phyloP scores from a whole-genome alignment of 2,329 filamentous ascomycete genomes.

The Aspergillus sojae region DNA sequence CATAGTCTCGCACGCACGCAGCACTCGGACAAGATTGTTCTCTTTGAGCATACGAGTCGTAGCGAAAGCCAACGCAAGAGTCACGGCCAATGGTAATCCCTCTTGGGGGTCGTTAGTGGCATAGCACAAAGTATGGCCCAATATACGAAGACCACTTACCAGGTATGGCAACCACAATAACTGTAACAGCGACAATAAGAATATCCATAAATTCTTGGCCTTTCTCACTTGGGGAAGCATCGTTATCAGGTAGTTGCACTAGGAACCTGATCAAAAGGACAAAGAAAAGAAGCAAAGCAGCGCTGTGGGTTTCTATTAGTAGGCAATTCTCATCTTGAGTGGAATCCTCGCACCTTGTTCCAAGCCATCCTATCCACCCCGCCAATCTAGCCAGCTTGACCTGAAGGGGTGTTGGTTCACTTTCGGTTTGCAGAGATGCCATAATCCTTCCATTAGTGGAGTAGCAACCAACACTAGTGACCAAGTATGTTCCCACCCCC shows the following conservation, averaged over 20 bases:
- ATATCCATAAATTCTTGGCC: slow-evolving; percentile 72
- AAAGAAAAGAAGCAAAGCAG: slow-evolving; percentile 76
- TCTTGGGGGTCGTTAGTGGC: slow-evolving; percentile 44
- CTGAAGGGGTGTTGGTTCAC: slow-evolving; percentile 74
- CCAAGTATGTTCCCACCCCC: slow-evolving; percentile 72
- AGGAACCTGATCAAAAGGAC: slow-evolving; percentile 84
- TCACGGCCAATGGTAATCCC: slow-evolving; percentile 73
- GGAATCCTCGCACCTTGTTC: slow-evolving; percentile 30
- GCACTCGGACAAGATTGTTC: slow-evolving; percentile 72
- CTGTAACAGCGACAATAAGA: slow-evolving; percentile 73
- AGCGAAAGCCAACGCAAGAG: slow-evolving; percentile 72
- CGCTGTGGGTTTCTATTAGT: slow-evolving; percentile 21
- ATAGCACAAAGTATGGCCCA: not conserved
- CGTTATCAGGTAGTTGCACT: slow-evolving; percentile 60
- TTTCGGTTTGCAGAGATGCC: slow-evolving; percentile 70
- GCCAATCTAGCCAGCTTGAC: slow-evolving; percentile 72
- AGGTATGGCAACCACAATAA: slow-evolving; percentile 75
- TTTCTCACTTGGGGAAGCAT: slow-evolving; percentile 63
- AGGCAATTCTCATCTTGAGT: not conserved
- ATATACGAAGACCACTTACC: not conserved
- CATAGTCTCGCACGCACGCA: slow-evolving; percentile 78
- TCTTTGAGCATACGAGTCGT: slow-evolving; percentile 74
- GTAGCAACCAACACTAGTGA: slow-evolving; percentile 70
- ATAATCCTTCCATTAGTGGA: slow-evolving; percentile 74
- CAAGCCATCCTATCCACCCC: slow-evolving; percentile 73